These are phyloP conservation scores for Ormosia semicastrata DNA, from an alignment of 306 rosid genomes.

Conservation along the genomic window DNA sequence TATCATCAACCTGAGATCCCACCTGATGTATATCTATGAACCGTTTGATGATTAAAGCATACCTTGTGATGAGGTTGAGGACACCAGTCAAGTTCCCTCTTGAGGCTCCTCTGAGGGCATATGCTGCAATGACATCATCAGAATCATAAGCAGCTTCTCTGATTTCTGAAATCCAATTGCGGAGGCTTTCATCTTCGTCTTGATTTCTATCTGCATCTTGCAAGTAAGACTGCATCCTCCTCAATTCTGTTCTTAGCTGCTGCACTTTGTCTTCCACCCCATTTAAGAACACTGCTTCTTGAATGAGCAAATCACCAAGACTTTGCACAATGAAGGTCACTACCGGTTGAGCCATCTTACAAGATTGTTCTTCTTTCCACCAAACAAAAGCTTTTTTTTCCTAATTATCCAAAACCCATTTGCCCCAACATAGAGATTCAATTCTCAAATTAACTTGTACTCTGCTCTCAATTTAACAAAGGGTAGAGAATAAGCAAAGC, in stretches of 20 bases:
- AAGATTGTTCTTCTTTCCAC: background rate
- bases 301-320: constrained; percentile 34
- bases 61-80: constrained; percentile 27
- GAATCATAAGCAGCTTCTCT: constrained; percentile 58
- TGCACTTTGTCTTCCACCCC: constrained; percentile 34
- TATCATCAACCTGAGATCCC: constrained; percentile 33
- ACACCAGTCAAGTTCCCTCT: constrained; percentile 22
- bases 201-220: constrained; percentile 58
- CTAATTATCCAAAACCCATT: constrained; percentile 13
- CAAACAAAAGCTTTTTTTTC: background rate
- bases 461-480: background rate
- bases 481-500: background rate
- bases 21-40: constrained; percentile 20
- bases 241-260: constrained; percentile 37
- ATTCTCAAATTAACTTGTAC: background rate
- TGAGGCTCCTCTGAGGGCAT: constrained; percentile 29
- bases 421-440: background rate
- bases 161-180: constrained; percentile 48
- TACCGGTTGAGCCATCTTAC: constrained; percentile 38
- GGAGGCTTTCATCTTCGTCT: constrained; percentile 26
- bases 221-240: constrained; percentile 37
- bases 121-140: constrained; percentile 46
- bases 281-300: constrained; percentile 39
- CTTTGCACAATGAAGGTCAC: constrained; percentile 38
- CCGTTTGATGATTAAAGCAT: background rate